These are phyloP conservation scores for Diospyros kaki DNA, from an alignment of 148 eudicot genomes.

Conservation along the genomic window DNA sequence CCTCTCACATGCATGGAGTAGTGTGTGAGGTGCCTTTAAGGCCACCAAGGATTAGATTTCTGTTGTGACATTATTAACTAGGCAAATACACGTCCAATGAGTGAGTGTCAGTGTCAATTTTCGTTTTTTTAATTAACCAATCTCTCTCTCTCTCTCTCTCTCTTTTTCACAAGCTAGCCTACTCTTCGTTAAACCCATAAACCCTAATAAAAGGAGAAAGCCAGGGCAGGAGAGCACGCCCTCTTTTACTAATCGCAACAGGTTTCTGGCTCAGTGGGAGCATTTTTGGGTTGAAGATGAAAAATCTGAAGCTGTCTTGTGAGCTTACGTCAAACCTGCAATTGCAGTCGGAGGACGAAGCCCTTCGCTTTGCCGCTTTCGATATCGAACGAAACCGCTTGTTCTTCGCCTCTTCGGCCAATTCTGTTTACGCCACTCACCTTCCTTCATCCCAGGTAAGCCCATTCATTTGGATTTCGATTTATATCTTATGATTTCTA, in stretches of 20 bases:
- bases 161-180: not conserved
- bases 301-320: constrained; percentile 64
- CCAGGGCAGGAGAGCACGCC: no score
- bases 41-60: no score
- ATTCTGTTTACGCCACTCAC: constrained; percentile 50
- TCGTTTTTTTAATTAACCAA: not conserved
- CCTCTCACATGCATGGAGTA: no score
- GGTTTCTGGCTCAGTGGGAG: not conserved
- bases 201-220: no score
- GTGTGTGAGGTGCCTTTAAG: no score
- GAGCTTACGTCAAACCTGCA: constrained; percentile 53
- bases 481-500: not conserved
- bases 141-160: constrained; percentile 7
- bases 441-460: constrained; percentile 56
- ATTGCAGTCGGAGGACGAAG: constrained; percentile 50
- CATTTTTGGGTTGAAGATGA: constrained; percentile 32
- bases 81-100: no score
- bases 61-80: no score
- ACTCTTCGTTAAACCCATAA: no score
- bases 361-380: constrained; percentile 54
- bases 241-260: not conserved
- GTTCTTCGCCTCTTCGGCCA: constrained; percentile 74
- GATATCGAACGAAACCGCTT: constrained; percentile 87
- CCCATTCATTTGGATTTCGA: not conserved
- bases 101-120: no score